Evolutionary conservation across 768 basidiomycete species (phyloP).

Genomic region (Strobilomyces echinocephalus): DNA sequence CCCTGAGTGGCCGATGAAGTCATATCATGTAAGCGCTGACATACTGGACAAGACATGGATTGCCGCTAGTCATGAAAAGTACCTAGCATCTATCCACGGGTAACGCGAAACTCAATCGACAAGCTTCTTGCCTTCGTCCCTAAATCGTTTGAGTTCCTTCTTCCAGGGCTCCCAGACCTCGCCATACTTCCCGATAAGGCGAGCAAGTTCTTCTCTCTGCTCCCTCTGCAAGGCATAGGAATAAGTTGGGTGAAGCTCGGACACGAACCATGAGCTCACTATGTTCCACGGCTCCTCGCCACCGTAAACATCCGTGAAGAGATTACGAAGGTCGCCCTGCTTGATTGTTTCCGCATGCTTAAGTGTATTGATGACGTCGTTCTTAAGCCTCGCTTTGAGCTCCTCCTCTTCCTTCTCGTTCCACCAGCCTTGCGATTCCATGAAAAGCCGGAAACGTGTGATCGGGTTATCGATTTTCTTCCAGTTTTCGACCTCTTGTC

Average conservation of each 20-base stretch:
- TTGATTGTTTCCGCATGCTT: constrained; percentile 68
- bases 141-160: constrained; percentile 72
- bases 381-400: constrained; percentile 62
- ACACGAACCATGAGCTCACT: constrained; percentile 42
- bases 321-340: constrained; percentile 65
- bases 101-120: constrained; percentile 19
- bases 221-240: constrained; percentile 51
- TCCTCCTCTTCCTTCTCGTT: constrained; percentile 65
- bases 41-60: background rate
- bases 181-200: constrained; percentile 81
- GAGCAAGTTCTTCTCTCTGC: constrained; percentile 73
- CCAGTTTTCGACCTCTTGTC: constrained; percentile 87
- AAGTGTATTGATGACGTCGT: constrained; percentile 74
- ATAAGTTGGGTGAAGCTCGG: background rate
- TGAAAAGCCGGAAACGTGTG: constrained; percentile 75
- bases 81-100: background rate
- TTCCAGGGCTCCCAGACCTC: constrained; percentile 83
- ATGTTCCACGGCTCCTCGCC: constrained; percentile 82
- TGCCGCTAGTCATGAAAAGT: background rate
- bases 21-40: constrained; percentile 11
- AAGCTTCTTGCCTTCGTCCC: constrained; percentile 64
- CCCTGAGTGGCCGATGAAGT: constrained; percentile 6
- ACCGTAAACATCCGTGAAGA: constrained; percentile 86
- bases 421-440: constrained; percentile 88
- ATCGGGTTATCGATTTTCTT: constrained; percentile 91